Conservation (phyloP, 2,329 filamentous ascomycete species). For the Scopulariopsis brevicaulis region DNA sequence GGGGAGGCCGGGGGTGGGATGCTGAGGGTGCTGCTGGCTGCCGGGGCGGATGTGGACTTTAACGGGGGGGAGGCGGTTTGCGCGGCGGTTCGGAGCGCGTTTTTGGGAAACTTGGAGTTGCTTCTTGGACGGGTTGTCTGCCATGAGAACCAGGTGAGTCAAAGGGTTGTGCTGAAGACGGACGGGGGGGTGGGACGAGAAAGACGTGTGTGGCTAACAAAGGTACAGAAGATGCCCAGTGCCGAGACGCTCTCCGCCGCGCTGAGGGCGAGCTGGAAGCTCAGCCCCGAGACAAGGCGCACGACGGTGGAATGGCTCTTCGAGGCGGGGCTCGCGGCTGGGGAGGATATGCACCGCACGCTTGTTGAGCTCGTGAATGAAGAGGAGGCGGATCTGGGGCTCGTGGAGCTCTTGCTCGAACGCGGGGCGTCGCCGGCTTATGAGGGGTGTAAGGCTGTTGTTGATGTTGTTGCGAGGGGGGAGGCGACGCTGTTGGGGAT, state of each 20-base stretch:
- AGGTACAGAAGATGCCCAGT: slow-evolving; percentile 29
- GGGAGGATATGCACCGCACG: slow-evolving; percentile 36
- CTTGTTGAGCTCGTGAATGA: slow-evolving; percentile 42
- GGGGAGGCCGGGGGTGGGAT: slow-evolving; percentile 35
- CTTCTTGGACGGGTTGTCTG: slow-evolving; percentile 34
- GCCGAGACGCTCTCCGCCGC: slow-evolving; percentile 34
- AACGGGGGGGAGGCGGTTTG: slow-evolving; percentile 43
- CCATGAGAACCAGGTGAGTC: slow-evolving; percentile 27
- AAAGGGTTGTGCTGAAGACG: neutral
- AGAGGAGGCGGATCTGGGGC: slow-evolving; percentile 33
- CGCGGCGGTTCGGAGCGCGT: slow-evolving; percentile 39
- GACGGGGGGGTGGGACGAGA: neutral
- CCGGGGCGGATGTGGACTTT: slow-evolving; percentile 44
- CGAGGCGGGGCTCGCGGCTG: slow-evolving; percentile 33
- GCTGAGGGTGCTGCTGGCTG: slow-evolving; percentile 35
- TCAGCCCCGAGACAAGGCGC: slow-evolving; percentile 34
- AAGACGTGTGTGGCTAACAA: neutral
- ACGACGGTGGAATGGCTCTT: slow-evolving; percentile 38
- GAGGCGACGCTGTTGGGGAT: slow-evolving; percentile 25
- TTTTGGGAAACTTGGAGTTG: slow-evolving; percentile 35
- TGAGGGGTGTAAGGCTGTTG: slow-evolving; percentile 39
- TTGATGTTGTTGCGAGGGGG: slow-evolving; percentile 32
- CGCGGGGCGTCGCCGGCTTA: slow-evolving; percentile 39
- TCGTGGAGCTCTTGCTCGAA: slow-evolving; percentile 33
- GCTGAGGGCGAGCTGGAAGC: slow-evolving; percentile 41